Evolutionary conservation across 2,329 filamentous ascomycete genomes (phyloP).

Genomic region (Peltaster fructicola): DNA sequence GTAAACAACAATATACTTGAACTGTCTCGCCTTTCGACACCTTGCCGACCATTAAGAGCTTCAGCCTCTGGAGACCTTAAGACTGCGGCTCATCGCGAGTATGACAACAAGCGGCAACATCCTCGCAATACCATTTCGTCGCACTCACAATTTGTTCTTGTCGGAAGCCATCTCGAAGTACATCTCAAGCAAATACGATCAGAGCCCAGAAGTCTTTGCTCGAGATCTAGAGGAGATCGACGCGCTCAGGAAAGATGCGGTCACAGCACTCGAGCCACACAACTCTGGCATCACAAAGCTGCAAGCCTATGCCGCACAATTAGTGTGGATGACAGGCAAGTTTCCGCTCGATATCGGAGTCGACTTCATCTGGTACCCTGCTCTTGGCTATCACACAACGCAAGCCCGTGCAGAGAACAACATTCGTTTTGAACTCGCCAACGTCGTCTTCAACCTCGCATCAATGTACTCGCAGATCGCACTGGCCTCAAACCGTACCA

Average conservation of each 20-base stretch:
- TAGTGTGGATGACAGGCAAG: conserved; percentile 85
- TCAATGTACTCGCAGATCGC: conserved; percentile 89
- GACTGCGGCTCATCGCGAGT: no score
- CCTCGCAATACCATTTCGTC: conserved; percentile 73
- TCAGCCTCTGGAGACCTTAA: no score
- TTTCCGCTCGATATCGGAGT: conserved; percentile 93
- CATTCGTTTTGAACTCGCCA: conserved; percentile 68
- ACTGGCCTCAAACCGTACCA: conserved; percentile 57
- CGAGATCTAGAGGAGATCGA: conserved; percentile 80
- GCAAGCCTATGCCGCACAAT: conserved; percentile 78
- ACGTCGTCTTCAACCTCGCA: conserved; percentile 82
- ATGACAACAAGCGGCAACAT: conserved; percentile 32
- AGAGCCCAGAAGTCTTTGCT: conserved; percentile 92
- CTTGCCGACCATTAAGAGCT: no score
- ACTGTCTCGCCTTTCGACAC: no score
- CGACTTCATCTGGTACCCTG: conserved; percentile 92
- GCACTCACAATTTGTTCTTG: conserved; percentile 61
- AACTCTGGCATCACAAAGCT: conserved; percentile 71
- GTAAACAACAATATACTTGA: no score
- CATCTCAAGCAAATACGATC: conserved; percentile 96
- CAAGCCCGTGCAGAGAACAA: conserved; percentile 35
- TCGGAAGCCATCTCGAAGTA: conserved; percentile 78
- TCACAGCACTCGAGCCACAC: conserved; percentile 78
- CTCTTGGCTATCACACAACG: conserved; percentile 50
- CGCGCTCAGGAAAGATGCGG: conserved; percentile 62